A percentile compares a stretch with the other conserved stretches of the same genome.
Evolutionary conservation across 495 filamentous ascomycete species (phyloP).

Genomic region (Aspergillus panamensis): DNA sequence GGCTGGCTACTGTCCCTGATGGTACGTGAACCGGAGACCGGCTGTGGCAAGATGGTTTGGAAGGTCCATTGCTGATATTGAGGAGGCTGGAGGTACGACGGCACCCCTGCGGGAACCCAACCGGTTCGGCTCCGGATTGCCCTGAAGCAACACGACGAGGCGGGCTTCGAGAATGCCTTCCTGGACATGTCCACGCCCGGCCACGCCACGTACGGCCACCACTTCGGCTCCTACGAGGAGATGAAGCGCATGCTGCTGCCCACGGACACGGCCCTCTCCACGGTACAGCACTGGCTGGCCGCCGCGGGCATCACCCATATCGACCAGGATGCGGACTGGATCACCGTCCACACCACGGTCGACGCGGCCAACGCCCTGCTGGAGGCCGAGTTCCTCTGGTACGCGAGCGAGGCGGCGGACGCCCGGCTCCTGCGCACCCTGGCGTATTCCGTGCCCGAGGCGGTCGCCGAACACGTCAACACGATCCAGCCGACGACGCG

Average conservation of each 20-base stretch:
- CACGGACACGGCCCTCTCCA: constrained; percentile 40
- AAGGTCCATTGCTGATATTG: too few relatives aligned
- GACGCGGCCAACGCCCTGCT: constrained; percentile 52
- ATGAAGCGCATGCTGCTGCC: constrained; percentile 55
- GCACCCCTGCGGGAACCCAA: constrained; percentile 29
- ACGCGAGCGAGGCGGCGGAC: constrained; percentile 36
- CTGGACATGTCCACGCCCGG: constrained; percentile 58
- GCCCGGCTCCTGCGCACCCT: constrained; percentile 54
- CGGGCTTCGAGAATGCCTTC: constrained; percentile 58
- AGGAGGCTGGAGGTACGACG: constrained; percentile 39
- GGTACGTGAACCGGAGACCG: constrained; percentile 22
- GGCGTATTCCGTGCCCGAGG: constrained; percentile 55
- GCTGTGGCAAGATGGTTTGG: too few relatives aligned
- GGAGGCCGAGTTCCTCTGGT: constrained; percentile 55
- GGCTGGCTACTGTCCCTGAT: constrained; percentile 32
- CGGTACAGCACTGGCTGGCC: constrained; percentile 49
- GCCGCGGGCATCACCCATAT: constrained; percentile 46
- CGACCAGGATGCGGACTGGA: constrained; percentile 57
- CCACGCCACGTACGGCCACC: constrained; percentile 59
- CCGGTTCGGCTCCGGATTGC: constrained; percentile 45
- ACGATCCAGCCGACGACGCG: constrained; percentile 56
- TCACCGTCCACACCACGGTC: constrained; percentile 55
- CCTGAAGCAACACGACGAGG: constrained; percentile 54
- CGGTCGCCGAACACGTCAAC: constrained; percentile 45
- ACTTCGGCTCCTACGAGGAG: constrained; percentile 53